Evolutionary conservation across 2,329 filamentous ascomycete genomes (phyloP), one percentile per base, ranked within the genome.

Genomic region (Sarocladium oryzae): DNA sequence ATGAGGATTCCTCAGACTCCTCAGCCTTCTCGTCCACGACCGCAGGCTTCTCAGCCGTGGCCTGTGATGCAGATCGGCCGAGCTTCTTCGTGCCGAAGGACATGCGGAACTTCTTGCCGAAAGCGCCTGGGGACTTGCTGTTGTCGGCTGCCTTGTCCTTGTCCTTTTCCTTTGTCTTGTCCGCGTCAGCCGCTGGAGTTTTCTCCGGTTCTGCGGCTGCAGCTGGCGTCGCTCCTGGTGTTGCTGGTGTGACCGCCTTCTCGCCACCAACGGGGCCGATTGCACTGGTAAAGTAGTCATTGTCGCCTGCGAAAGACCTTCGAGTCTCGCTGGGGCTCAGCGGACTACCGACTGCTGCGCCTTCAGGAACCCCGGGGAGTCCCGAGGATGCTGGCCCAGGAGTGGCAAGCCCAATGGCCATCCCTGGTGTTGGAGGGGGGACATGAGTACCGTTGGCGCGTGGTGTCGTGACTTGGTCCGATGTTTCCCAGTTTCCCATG

Each of bases 31-130:
- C 89, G 57, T 93, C 88, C 1, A 82, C 76, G 1, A 83, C 76
- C 1, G 80, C 79, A 0, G 88, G 84, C 64, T 93, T 95, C 54
- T 87, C 82, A 23, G 79, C 80, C 0, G 80, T 79, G 4, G 66
- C 61, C 40, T 68, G 65, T 3, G 84, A 84, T 3, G 78, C 73
- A 2, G 84, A 85, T 15, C 89, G 81, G 11, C 83, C 83, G 13
- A 92, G 75, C 68, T 95, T 96, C 73, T 95, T 96, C 61, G 85
- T 86, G 58, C 85, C 84, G 61, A 92, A 90, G 1, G 85, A 83
- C 81, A 88, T 86, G 45, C 86, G 83, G 66, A 95, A 91, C 69
- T 92, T 93, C 70, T 91, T 93, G 38, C 86, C 83, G 64, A 95
- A 95, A 5, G 89, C 73, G 51, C 75, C 71, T 4, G 72, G 71